A percentile compares a stretch with the other conserved stretches of the same genome.
These are phyloP conservation scores for Drechmeria coniospora DNA, from an alignment of 2,329 filamentous ascomycete species.

Conservation along the genomic window DNA sequence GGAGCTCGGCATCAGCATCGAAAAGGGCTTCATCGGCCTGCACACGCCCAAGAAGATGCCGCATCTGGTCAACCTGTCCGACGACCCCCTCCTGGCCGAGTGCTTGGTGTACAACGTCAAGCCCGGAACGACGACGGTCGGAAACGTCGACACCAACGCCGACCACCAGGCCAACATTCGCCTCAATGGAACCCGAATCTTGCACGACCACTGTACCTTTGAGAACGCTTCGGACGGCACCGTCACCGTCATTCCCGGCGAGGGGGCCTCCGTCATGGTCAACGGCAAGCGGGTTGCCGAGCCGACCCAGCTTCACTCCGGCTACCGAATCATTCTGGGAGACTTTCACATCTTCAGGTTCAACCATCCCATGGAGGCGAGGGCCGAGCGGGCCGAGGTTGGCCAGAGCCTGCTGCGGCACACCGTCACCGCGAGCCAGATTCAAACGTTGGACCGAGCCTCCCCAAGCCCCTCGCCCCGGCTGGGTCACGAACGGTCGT, in stretches of 20 bases:
- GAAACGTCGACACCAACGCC: slow-evolving; percentile 76
- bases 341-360: slow-evolving; percentile 99
- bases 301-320: slow-evolving; percentile 73
- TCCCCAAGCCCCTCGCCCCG: slow-evolving; percentile 45
- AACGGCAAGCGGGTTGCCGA: slow-evolving; percentile 85
- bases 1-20: slow-evolving; percentile 95
- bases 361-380: slow-evolving; percentile 92
- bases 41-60: slow-evolving; percentile 99
- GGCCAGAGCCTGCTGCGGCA: slow-evolving; percentile 73
- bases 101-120: slow-evolving; percentile 98
- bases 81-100: slow-evolving; percentile 82
- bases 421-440: slow-evolving; percentile 50
- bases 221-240: slow-evolving; percentile 77
- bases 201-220: slow-evolving; percentile 85
- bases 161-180: slow-evolving; percentile 71
- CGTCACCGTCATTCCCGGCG: slow-evolving; percentile 78
- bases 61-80: slow-evolving; percentile 94
- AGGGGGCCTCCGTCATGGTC: slow-evolving; percentile 95
- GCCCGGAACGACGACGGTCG: slow-evolving; percentile 83
- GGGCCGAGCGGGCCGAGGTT: slow-evolving; percentile 74
- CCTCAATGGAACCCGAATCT: slow-evolving; percentile 82
- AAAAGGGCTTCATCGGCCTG: slow-evolving; percentile 91
- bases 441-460: slow-evolving; percentile 39
- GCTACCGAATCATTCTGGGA: slow-evolving; percentile 86
- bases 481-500: slow-evolving; percentile 55